Conservation (phyloP, 2,329 filamentous ascomycete species). For the Alternaria sp. region DNA sequence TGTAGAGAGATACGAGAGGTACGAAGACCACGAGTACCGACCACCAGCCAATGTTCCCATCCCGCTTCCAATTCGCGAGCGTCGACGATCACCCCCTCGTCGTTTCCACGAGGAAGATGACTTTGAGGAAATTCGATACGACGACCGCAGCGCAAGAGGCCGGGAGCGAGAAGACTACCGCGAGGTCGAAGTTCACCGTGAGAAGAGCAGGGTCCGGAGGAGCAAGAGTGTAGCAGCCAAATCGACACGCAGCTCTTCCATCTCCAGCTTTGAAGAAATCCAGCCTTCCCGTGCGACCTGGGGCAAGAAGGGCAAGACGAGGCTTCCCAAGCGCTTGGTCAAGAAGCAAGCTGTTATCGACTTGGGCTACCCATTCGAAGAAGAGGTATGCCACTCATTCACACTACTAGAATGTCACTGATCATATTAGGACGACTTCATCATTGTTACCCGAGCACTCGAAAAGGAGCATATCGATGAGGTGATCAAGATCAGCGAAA, state of each 20-base stretch:
- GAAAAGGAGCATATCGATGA: conserved; percentile 93
- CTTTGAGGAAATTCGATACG: conserved; percentile 62
- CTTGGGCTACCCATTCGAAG: conserved; percentile 83
- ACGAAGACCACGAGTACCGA: conserved; percentile 62
- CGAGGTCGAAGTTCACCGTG: conserved; percentile 58
- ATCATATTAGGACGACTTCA: conserved; percentile 71
- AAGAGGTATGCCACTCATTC: conserved; percentile 70
- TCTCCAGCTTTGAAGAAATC: conserved; percentile 53
- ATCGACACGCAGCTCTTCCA: conserved; percentile 50
- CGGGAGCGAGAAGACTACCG: conserved; percentile 56
- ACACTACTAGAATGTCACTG: conserved; percentile 34
- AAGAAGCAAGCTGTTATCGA: conserved; percentile 83
- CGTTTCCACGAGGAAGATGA: conserved; percentile 76
- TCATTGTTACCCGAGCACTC: conserved; percentile 83
- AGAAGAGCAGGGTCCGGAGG: conserved; percentile 50
- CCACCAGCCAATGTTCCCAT: conserved; percentile 74
- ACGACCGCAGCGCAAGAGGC: conserved; percentile 32
- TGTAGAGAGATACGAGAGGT: conserved; percentile 55
- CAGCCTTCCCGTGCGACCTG: conserved; percentile 43
- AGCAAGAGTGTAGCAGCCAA: conserved; percentile 43
- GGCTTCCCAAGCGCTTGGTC: conserved; percentile 82
- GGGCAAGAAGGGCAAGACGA: conserved; percentile 80
- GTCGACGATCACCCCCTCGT: conserved; percentile 56
- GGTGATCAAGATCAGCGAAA: conserved; percentile 81
- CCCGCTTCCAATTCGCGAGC: conserved; percentile 65